phyloP scores from a whole-genome alignment of 495 filamentous ascomycete genomes.

The Hypoxylon cercidicola region DNA sequence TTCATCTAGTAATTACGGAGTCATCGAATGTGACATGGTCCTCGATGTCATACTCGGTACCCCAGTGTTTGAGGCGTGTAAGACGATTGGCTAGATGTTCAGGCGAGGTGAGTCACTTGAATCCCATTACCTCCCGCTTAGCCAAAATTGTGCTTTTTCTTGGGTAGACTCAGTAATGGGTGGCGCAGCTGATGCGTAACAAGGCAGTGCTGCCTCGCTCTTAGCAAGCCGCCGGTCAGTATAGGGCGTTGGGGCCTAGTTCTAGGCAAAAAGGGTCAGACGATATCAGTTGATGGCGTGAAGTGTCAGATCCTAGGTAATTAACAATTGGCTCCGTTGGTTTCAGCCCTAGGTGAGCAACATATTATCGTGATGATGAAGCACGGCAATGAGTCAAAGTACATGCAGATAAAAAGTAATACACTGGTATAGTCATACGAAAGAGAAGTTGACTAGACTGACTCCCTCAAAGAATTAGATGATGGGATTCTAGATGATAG shows the following conservation, averaged over 20 bases:
- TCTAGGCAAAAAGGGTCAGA: slow-evolving; percentile 11
- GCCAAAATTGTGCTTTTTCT: not conserved
- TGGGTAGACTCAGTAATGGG: slow-evolving; percentile 3
- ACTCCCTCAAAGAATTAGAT: no score
- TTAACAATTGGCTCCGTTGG: not conserved
- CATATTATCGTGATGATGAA: not conserved
- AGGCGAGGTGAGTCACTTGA: slow-evolving; percentile 32
- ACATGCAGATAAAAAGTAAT: no score
- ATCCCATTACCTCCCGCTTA: slow-evolving; percentile 16
- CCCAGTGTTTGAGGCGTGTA: slow-evolving; percentile 29
- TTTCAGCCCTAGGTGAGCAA: slow-evolving; percentile 10
- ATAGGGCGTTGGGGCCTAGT: slow-evolving; percentile 10
- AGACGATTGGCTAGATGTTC: slow-evolving; percentile 34
- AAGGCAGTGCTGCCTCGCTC: slow-evolving; percentile 24
- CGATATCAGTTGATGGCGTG: slow-evolving; percentile 22
- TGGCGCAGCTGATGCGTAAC: slow-evolving; percentile 23
- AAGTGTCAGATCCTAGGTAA: slow-evolving; percentile 3
- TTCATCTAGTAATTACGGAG: slow-evolving; percentile 6
- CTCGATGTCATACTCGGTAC: slow-evolving; percentile 13
- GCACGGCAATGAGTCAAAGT: not conserved
- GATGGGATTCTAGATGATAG: no score
- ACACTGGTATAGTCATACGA: no score
- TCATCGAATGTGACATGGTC: slow-evolving; percentile 21
- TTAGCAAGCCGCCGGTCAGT: not conserved
- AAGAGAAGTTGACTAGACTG: no score